phyloP scores from a whole-genome alignment of 441 rosid genomes.

The Populus hybrid region DNA sequence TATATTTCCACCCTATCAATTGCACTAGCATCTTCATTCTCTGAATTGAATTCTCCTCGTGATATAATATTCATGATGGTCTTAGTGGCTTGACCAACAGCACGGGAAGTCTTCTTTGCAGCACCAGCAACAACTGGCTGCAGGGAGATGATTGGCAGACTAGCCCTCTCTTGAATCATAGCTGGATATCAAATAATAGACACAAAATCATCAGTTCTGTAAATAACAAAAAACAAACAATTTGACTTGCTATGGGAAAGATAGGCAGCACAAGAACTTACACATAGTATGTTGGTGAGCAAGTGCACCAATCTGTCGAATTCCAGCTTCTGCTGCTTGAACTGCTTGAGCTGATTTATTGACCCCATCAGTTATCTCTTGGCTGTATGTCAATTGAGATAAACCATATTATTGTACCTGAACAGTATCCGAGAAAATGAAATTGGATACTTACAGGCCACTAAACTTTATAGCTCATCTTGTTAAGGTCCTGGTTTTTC shows the following conservation, averaged over 20 bases:
- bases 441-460: background rate
- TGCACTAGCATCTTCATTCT: conserved; percentile 35
- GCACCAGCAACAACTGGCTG: conserved; percentile 82
- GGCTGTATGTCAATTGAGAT: conserved; percentile 41
- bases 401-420: conserved; percentile 4
- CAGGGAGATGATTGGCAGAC: conserved; percentile 68
- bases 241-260: background rate
- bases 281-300: conserved; percentile 82
- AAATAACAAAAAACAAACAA: background rate
- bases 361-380: conserved; percentile 82
- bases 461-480: background rate
- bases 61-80: conserved; percentile 56
- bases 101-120: conserved; percentile 73
- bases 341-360: conserved; percentile 89
- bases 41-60: conserved; percentile 38
- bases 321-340: conserved; percentile 89
- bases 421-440: background rate
- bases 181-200: conserved; percentile 41
- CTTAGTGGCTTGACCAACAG: conserved; percentile 81
- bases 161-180: conserved; percentile 89
- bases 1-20: conserved; percentile 45
- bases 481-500: background rate
- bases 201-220: conserved; percentile 9
- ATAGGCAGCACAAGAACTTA: conserved; percentile 27
- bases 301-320: conserved; percentile 67